phyloP scores from a whole-genome alignment of 148 eudicot species.

The Amaranthus hypochondriacus region DNA sequence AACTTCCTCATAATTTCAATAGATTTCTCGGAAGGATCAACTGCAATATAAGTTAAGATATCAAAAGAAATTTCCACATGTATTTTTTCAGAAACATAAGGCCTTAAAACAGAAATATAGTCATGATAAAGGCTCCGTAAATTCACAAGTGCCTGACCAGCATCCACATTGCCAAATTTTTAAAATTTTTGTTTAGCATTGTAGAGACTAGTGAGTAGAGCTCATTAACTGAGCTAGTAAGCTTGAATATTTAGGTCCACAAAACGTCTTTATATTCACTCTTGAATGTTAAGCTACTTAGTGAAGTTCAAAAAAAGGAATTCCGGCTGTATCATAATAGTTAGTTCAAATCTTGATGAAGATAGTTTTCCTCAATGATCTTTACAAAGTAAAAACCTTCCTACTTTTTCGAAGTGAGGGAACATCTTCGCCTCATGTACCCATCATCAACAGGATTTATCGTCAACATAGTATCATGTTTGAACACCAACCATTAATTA shows the following conservation, averaged over 20 bases:
- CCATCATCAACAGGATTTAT: too few species aligned
- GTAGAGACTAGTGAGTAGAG: neutral
- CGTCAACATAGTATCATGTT: too few species aligned
- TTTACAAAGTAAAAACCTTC: too few species aligned
- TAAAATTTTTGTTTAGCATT: neutral
- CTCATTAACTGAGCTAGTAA: neutral
- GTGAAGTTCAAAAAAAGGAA: neutral
- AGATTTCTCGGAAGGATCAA: slow-evolving; percentile 80
- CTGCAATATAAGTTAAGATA: slow-evolving; percentile 30
- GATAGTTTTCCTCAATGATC: too few species aligned
- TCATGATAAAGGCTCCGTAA: neutral
- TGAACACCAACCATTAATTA: too few species aligned
- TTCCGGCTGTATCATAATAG: neutral
- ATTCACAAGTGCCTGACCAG: neutral
- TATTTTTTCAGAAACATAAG: neutral
- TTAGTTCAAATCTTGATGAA: neutral
- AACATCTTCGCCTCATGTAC: too few species aligned
- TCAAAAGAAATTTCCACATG: neutral
- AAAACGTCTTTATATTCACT: neutral
- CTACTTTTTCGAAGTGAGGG: too few species aligned
- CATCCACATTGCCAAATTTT: neutral
- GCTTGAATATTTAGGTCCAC: neutral
- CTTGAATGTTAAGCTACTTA: neutral
- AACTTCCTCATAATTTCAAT: slow-evolving; percentile 94
- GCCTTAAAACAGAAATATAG: neutral